phyloP scores from a whole-genome alignment of 768 basidiomycete species.

The Leccinum broughii region DNA sequence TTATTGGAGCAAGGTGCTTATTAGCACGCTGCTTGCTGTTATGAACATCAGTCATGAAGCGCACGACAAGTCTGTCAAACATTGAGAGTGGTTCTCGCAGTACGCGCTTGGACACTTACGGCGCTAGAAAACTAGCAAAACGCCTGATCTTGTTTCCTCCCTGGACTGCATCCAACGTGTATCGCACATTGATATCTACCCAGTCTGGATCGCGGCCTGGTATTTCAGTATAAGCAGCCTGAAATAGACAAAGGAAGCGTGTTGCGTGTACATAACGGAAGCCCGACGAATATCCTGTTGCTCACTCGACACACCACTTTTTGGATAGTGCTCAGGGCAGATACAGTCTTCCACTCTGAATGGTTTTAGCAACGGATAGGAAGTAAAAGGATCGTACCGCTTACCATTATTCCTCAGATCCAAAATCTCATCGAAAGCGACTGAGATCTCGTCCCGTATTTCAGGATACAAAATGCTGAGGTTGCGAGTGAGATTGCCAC shows the following conservation, averaged over 20 bases:
- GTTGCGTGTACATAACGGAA: not conserved
- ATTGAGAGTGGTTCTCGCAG: too few relatives aligned
- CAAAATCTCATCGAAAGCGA: not conserved
- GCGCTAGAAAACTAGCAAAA: not conserved
- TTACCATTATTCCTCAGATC: not conserved
- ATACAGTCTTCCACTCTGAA: not conserved
- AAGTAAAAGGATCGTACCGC: not conserved
- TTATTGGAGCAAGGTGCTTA: constrained; percentile 4
- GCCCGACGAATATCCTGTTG: not conserved
- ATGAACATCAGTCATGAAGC: not conserved
- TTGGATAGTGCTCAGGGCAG: not conserved
- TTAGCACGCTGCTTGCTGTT: not conserved
- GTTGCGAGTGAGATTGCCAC: constrained; percentile 37
- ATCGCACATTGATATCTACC: constrained; percentile 3
- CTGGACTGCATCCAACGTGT: not conserved
- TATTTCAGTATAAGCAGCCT: not conserved
- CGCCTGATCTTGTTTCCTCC: not conserved
- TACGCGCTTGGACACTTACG: not conserved
- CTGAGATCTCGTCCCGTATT: not conserved
- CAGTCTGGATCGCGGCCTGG: constrained; percentile 1
- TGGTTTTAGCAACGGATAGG: not conserved
- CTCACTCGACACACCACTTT: not conserved
- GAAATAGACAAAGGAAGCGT: not conserved
- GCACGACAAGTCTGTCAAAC: not conserved
- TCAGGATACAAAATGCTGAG: constrained; percentile 14